phyloP scores from a whole-genome alignment of 805 yeast genomes.

The Yueomyces sinensis region DNA sequence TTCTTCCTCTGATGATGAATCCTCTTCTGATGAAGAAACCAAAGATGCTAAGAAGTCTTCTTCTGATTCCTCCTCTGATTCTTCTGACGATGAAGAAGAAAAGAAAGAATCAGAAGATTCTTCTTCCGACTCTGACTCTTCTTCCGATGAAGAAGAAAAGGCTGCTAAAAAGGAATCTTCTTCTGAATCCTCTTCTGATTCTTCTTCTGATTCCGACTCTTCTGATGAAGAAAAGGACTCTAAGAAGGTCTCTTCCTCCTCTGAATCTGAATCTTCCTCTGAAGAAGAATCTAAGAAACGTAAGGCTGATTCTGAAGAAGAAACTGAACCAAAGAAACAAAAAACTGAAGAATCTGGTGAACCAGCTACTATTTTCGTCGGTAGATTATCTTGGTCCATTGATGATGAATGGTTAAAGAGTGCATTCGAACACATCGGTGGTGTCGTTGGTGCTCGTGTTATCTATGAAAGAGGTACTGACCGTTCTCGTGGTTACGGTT shows the following conservation, averaged over 20 bases:
- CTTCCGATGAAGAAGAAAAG: slow-evolving; percentile 8
- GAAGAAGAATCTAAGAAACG: slow-evolving; percentile 25
- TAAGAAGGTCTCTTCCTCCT: slow-evolving; percentile 9
- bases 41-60: slow-evolving; percentile 4
- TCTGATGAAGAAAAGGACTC: slow-evolving; percentile 8
- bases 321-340: slow-evolving; percentile 40
- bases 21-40: slow-evolving; percentile 7
- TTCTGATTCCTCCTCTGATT: slow-evolving; percentile 9
- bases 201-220: slow-evolving; percentile 25
- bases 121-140: slow-evolving; percentile 20
- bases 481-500: slow-evolving; percentile 93
- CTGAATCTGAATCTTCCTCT: slow-evolving; percentile 13
- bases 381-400: slow-evolving; percentile 93
- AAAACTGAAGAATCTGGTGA: slow-evolving; percentile 36
- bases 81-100: slow-evolving; percentile 2
- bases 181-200: slow-evolving; percentile 21
- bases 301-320: slow-evolving; percentile 24
- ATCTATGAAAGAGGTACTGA: slow-evolving; percentile 86
- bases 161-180: slow-evolving; percentile 7
- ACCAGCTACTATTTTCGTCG: slow-evolving; percentile 87
- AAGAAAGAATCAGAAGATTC: slow-evolving; percentile 8
- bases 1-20: slow-evolving; percentile 3
- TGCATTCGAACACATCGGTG: slow-evolving; percentile 75
- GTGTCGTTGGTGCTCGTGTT: slow-evolving; percentile 81
- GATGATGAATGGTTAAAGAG: slow-evolving; percentile 88